Conservation (phyloP, 768 basidiomycete genomes). For the Vararia minispora region DNA sequence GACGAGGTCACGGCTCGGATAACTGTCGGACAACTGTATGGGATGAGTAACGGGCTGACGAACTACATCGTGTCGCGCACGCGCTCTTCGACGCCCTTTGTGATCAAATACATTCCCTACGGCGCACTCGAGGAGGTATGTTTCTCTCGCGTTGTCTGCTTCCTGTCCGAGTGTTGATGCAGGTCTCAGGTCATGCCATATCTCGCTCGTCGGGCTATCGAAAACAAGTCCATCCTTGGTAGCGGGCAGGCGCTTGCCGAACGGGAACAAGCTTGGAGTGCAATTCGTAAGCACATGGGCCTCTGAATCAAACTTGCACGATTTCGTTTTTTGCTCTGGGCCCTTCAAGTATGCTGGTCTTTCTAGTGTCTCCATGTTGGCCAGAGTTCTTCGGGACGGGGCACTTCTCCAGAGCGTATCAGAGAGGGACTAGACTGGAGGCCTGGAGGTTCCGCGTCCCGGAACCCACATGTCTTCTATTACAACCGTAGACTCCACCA, state of each 20-base stretch:
- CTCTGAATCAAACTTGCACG: too few relatives aligned
- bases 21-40: conserved; percentile 74
- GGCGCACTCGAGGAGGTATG: conserved; percentile 55
- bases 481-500: too few relatives aligned
- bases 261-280: conserved; percentile 39
- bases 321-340: background rate
- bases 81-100: conserved; percentile 45
- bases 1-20: conserved; percentile 54
- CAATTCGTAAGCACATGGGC: conserved; percentile 36
- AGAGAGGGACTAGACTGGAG: too few relatives aligned
- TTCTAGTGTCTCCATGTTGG: too few relatives aligned
- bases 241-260: conserved; percentile 57
- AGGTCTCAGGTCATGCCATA: conserved; percentile 73
- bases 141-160: conserved; percentile 1
- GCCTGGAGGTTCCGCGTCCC: too few relatives aligned
- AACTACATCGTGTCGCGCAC: conserved; percentile 52
- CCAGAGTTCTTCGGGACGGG: too few relatives aligned
- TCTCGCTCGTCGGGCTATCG: conserved; percentile 75
- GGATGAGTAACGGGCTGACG: conserved; percentile 80
- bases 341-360: too few relatives aligned
- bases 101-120: conserved; percentile 80
- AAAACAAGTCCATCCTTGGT: conserved; percentile 86
- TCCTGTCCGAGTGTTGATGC: conserved; percentile 9
- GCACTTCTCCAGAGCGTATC: too few relatives aligned
- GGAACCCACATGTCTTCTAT: too few relatives aligned